Base-by-base conservation (phyloP, 352 stramenopile species). In the Phytophthora brassicae region DNA sequence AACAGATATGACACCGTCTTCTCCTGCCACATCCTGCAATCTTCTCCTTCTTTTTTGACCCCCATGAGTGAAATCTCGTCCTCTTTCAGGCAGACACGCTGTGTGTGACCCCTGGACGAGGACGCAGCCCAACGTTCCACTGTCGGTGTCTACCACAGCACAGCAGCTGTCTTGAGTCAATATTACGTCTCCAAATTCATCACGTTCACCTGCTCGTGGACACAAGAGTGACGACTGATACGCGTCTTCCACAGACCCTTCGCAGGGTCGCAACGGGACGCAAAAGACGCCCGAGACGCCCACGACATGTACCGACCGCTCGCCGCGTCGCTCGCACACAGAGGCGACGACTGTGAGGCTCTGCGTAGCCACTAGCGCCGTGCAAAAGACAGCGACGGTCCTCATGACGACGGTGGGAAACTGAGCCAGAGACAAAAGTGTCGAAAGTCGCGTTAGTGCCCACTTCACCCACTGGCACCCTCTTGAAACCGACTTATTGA, bases 121-220 rank as follows among this genome's bases (percentile, higher is more conserved):
- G 22, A 74, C 51, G 29, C 77, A 87, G n/a, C 70, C 75, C 31
- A 87, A 45, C 6, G 48, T 20, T 1, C 67, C 75, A 6, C 39
- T 67, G 1, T 47, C 13, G 24, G 20, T 54, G 52, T 73, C 56
- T 17, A 83, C 35, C 4, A 72, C 58, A 3, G 77, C 70, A 38
- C 77, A 87, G 70, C 77, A 87, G 48, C 70, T 83, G 48, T 77
- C 75, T 20, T 23, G 26, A 13, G 42, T 20, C 9, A 87, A 44
- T 28, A 59, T n/a, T 6, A 20, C 49, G 4, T 43, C 42, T 20
- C 68, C 60, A 20, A 63, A 57, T 0, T 55, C 53, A 19, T 70
- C 55, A 31, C 55, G 50, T 29, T 76, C 64, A 12, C 75, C 75
- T 11, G 56, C 51, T 6, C 35, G 41, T 3, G 77, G 77, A 43